Base-by-base conservation (phyloP, 2,329 filamentous ascomycete genomes). In the Aureobasidium zeae region DNA sequence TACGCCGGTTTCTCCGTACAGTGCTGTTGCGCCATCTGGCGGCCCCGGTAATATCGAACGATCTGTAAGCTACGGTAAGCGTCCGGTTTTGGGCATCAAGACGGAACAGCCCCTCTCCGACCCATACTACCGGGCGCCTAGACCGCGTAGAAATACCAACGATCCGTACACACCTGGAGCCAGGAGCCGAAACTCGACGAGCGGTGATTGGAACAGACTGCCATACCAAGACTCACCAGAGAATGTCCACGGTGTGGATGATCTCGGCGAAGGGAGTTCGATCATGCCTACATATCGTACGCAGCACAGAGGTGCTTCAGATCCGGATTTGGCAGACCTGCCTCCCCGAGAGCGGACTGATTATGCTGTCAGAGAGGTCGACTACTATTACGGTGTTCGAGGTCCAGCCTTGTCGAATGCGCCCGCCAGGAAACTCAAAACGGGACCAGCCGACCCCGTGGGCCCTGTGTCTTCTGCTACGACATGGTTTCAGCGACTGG, bases 301-400 rank as follows among this genome's bases (percentile, higher is more conserved):
- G 49, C 62, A 62, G 34, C 57, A 62, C 33, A 57, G 59, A 12
- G 61, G 70, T 20, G 63, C 66, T 31, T 73, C 74, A 11, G 73
- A 79, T 46, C 67, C 72, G n/a, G 70, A 73, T 32, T 62, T 71
- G 6, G 67, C 70, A 13, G 68, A 73, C 38, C 60, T 60, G 46
- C 15, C 20, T 8, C 61, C 53, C 51, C 68, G 64, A 46, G 79
- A 77, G 16, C 73, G 78, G 34, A 81, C 83, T 1, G 89, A 98
- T 57, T 96, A 96, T 58, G 82, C 88, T 2, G 91, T 89, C 1
- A 81, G 91, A 45, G 91, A 98, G 62, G 86, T 93, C 0, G 91
- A 98, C 61, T 94, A 94, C 56, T 96, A 96, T 64, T 96, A 98
- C 56, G 84, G 87, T 8, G 83, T 94, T 12, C 79, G 91, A 24